Evolutionary conservation across 768 basidiomycete species (phyloP).

Genomic region (Dictyophora rubrovolvata): DNA sequence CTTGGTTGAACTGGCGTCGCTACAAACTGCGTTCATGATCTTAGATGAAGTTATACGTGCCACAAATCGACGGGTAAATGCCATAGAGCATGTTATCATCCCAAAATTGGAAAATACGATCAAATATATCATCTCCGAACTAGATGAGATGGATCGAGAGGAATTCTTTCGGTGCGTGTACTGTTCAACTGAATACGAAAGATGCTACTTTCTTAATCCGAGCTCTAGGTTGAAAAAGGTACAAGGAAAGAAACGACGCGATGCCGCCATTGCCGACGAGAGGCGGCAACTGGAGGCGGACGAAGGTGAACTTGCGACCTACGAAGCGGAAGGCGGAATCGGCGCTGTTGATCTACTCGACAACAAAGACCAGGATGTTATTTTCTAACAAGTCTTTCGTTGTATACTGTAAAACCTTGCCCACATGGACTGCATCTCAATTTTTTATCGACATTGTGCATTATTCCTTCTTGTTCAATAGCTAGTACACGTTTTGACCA

Average conservation of each 20-base stretch:
- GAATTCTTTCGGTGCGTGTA: conserved; percentile 74
- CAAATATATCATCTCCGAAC: conserved; percentile 92
- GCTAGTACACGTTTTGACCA: conserved; percentile 11
- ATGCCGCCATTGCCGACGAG: conserved; percentile 37
- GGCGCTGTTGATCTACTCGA: conserved; percentile 56
- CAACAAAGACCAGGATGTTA: conserved; percentile 86
- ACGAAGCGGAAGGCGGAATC: conserved; percentile 26
- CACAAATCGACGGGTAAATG: conserved; percentile 98
- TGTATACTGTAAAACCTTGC: neutral
- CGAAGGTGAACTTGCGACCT: conserved; percentile 4
- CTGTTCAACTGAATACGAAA: neutral
- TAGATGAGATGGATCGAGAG: conserved; percentile 98
- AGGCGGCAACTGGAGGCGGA: conserved; percentile 10
- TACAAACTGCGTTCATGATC: conserved; percentile 97
- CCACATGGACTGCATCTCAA: neutral
- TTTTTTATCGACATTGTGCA: neutral
- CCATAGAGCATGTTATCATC: conserved; percentile 95
- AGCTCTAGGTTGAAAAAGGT: conserved; percentile 80
- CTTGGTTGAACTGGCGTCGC: conserved; percentile 89
- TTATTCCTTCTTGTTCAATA: no score
- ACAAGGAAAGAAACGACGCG: conserved; percentile 92
- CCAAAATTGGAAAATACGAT: conserved; percentile 95
- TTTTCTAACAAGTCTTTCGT: conserved; percentile 48
- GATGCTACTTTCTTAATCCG: neutral
- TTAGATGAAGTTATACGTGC: conserved; percentile 98